Evolutionary conservation across 2,329 filamentous ascomycete species (phyloP).

Genomic region (Cryphonectria naterciae): DNA sequence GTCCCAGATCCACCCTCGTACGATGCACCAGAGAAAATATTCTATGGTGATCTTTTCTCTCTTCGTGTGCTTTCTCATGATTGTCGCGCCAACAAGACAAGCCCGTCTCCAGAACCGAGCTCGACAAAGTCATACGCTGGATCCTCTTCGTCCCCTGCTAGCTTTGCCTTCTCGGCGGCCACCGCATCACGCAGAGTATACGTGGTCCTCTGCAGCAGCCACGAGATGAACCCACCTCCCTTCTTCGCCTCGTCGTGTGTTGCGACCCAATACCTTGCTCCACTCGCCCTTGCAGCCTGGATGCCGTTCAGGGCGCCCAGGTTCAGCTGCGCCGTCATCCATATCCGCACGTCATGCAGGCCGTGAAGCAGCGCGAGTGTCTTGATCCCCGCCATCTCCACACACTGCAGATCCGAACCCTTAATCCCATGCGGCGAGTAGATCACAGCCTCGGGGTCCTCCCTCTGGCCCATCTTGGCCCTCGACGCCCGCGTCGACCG

Average conservation of each 20-base stretch:
- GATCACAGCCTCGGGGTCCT: constrained; percentile 56
- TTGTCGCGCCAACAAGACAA: constrained; percentile 48
- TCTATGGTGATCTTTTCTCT: not conserved
- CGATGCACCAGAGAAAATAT: not conserved
- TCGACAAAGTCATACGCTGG: constrained; percentile 54
- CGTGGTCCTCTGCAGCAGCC: constrained; percentile 50
- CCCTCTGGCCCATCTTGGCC: constrained; percentile 30
- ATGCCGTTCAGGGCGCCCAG: constrained; percentile 66
- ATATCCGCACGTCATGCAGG: constrained; percentile 62
- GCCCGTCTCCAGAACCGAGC: constrained; percentile 59
- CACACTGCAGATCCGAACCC: constrained; percentile 46
- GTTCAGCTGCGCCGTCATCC: constrained; percentile 60
- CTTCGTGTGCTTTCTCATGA: not conserved
- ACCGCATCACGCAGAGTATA: constrained; percentile 50
- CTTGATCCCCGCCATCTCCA: constrained; percentile 49
- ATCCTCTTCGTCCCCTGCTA: constrained; percentile 34
- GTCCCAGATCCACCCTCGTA: not conserved
- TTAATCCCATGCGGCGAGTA: constrained; percentile 68
- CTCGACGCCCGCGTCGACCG: constrained; percentile 26
- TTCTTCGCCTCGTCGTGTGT: constrained; percentile 69
- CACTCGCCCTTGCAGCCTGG: constrained; percentile 54
- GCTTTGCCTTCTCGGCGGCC: constrained; percentile 40
- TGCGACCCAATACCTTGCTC: constrained; percentile 65
- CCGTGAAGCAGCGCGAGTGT: constrained; percentile 67
- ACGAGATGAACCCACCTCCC: constrained; percentile 60